phyloP scores from a whole-genome alignment of 495 filamentous ascomycete species.

The Daldinia childiae region DNA sequence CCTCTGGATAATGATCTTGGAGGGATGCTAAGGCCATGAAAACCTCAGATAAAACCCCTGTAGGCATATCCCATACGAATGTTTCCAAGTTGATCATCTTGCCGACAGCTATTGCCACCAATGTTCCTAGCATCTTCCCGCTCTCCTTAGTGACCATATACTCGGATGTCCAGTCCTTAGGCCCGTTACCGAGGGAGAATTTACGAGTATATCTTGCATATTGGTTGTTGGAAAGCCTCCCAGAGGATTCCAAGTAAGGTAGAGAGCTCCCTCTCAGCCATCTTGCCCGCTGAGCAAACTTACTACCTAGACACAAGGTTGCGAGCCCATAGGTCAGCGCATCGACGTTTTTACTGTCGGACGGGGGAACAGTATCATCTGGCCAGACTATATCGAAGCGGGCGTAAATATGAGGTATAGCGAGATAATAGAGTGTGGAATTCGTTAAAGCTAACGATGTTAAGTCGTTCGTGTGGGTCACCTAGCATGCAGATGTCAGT shows the following conservation, averaged over 20 bases:
- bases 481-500: slow-evolving; percentile 57
- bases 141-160: slow-evolving; percentile 89
- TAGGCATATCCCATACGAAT: slow-evolving; percentile 97
- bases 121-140: slow-evolving; percentile 91
- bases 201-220: slow-evolving; percentile 87
- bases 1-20: slow-evolving; percentile 66
- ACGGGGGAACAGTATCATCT: slow-evolving; percentile 68
- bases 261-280: slow-evolving; percentile 42
- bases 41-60: slow-evolving; percentile 85
- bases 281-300: slow-evolving; percentile 67
- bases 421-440: slow-evolving; percentile 81
- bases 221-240: slow-evolving; percentile 63
- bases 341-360: slow-evolving; percentile 81
- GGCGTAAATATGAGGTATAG: slow-evolving; percentile 88
- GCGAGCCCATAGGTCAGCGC: slow-evolving; percentile 90
- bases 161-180: slow-evolving; percentile 81
- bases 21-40: slow-evolving; percentile 85
- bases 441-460: slow-evolving; percentile 84
- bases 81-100: slow-evolving; percentile 90
- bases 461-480: slow-evolving; percentile 88
- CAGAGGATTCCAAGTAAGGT: slow-evolving; percentile 37
- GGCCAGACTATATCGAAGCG: slow-evolving; percentile 97
- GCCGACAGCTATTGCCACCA: slow-evolving; percentile 85
- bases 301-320: slow-evolving; percentile 82
- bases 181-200: slow-evolving; percentile 92